Percentiles rank a stretch among this genome's conserved stretches.
Evolutionary conservation across 805 yeast genomes (phyloP).

Genomic region (Debaryomyces hansenii): DNA sequence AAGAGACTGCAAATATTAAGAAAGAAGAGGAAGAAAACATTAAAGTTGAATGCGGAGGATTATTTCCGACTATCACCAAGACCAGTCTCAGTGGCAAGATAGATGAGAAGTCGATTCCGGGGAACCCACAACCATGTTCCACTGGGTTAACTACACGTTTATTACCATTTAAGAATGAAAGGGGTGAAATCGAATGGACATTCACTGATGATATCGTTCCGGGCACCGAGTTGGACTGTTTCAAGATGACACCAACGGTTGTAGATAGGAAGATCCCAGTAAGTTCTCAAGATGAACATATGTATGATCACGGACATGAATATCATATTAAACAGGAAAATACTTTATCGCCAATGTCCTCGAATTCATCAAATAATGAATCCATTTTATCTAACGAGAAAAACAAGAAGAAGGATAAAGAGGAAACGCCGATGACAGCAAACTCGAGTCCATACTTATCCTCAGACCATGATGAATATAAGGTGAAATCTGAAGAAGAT

Average conservation of each 20-base stretch:
- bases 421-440: conserved; percentile 30
- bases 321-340: conserved; percentile 5
- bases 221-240: conserved; percentile 28
- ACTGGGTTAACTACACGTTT: conserved; percentile 49
- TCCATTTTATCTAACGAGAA: conserved; percentile 23
- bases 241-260: conserved; percentile 13
- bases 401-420: conserved; percentile 14
- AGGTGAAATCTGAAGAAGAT: conserved; percentile 16
- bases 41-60: background rate
- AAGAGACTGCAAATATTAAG: background rate
- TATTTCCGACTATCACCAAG: conserved; percentile 12
- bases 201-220: conserved; percentile 43
- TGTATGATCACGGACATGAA: background rate
- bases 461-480: conserved; percentile 13
- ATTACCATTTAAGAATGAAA: conserved; percentile 49
- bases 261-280: background rate
- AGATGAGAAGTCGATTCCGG: conserved; percentile 2
- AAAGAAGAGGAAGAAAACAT: background rate
- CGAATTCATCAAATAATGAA: conserved; percentile 36
- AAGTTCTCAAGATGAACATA: background rate
- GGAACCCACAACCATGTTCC: conserved; percentile 42
- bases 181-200: conserved; percentile 60
- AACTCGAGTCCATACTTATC: conserved; percentile 26
- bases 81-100: background rate
- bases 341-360: conserved; percentile 36